Percentiles rank a stretch among this genome's conserved stretches.
Conservation (phyloP, 371 early-diverging fungal genomes). For the Gilbertella persicaria region DNA sequence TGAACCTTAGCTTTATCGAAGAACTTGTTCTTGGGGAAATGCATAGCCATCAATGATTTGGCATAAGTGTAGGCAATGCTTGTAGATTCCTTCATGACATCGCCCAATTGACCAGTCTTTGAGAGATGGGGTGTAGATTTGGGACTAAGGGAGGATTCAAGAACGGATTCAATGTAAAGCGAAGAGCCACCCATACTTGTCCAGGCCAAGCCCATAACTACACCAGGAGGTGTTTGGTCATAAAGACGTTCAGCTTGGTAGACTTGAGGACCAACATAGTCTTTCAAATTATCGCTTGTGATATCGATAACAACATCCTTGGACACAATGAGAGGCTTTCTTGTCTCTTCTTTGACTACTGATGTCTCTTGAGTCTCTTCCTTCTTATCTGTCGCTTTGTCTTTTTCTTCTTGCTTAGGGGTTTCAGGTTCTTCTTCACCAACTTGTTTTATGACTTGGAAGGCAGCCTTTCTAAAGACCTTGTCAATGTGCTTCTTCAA, state of each 20-base stretch:
- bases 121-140: slow-evolving; percentile 70
- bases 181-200: slow-evolving; percentile 93
- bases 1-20: slow-evolving; percentile 90
- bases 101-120: slow-evolving; percentile 94
- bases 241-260: slow-evolving; percentile 91
- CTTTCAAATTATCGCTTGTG: slow-evolving; percentile 72
- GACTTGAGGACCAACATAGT: slow-evolving; percentile 91
- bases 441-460: slow-evolving; percentile 74
- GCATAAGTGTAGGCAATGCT: slow-evolving; percentile 94
- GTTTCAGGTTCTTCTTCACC: slow-evolving; percentile 46
- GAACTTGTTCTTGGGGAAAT: slow-evolving; percentile 84
- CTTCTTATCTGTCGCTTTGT: slow-evolving; percentile 5
- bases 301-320: slow-evolving; percentile 62
- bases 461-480: slow-evolving; percentile 95
- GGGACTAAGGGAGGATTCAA: slow-evolving; percentile 72
- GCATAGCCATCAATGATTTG: slow-evolving; percentile 72
- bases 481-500: slow-evolving; percentile 98
- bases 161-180: slow-evolving; percentile 93
- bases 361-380: slow-evolving; percentile 13
- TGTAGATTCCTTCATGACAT: slow-evolving; percentile 98
- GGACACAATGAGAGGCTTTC: slow-evolving; percentile 57
- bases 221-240: slow-evolving; percentile 87
- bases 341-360: slow-evolving; percentile 23
- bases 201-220: slow-evolving; percentile 97
- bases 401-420: slow-evolving; percentile 7